Evolutionary conservation across 768 basidiomycete genomes (phyloP), one percentile per base, ranked within the genome.

Genomic region (Lyophyllum shimeji): DNA sequence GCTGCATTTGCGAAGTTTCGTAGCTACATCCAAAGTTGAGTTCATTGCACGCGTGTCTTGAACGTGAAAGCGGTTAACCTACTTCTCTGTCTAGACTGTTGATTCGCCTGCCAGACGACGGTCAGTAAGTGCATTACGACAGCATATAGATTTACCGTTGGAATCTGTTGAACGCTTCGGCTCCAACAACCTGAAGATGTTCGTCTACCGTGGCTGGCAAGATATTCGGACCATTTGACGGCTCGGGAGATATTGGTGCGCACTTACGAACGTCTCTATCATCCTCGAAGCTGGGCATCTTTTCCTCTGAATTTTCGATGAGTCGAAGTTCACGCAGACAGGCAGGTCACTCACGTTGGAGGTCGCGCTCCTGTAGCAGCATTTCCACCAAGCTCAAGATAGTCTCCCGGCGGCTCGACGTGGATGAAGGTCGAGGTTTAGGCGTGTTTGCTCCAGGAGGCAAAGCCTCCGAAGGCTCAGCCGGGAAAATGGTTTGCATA

Each of bases 1-100:
- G 87, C 82, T 12, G 89, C 87, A 61, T 89, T 88, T 34, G 86
- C 83, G 66, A 90, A 90, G 67, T 86, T 88, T 45, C 87, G 81
- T 15, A 91, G 78, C 85, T 90, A 50, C n/a, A 31, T 25, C 52
- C 37, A 49, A 40, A 27, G 23, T 27, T 51, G 40, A 50, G 49
- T 27, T 46, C 42, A 21, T 48, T 50, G 42, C 25, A 47, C 33
- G 42, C 23, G 52, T 49, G 44, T 53, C 25, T 17, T 29, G 53
- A 27, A 25, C 33, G 34, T 17, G 47, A 23, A 45, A 37, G 12
- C 31, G 27, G 23, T n/a, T 17, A 5, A 53, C 68, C 13, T 60
- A 84, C 84, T 74, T 89, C 85, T 68, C 80, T 82, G 68, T 89
- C 87, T 11, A 89, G 72, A 56, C 79, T 81, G 50, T 81, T 81